Evolutionary conservation across 495 filamentous ascomycete species (phyloP).

Genomic region (Xylaria scruposa): DNA sequence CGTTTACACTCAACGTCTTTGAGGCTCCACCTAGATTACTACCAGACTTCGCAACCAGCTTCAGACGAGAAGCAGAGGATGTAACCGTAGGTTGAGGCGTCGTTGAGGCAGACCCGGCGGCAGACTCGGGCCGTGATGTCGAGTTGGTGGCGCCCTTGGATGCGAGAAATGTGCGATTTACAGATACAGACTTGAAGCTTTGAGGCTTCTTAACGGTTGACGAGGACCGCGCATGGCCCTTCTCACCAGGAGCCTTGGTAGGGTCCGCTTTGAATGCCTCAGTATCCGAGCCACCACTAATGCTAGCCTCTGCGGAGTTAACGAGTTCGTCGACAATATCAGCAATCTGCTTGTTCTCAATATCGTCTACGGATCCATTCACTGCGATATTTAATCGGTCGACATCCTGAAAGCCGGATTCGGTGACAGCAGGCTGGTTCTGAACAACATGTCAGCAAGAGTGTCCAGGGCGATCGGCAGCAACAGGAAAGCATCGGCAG

Average conservation of each 20-base stretch:
- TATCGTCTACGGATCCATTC: constrained; percentile 56
- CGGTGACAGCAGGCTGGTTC: constrained; percentile 32
- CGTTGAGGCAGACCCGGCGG: constrained; percentile 41
- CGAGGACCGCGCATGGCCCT: constrained; percentile 68
- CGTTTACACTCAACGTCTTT: constrained; percentile 57
- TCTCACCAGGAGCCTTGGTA: constrained; percentile 58
- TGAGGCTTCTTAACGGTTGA: constrained; percentile 79
- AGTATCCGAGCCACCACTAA: constrained; percentile 73
- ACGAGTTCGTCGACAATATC: constrained; percentile 58
- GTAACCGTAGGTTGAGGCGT: constrained; percentile 47
- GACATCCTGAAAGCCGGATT: constrained; percentile 53
- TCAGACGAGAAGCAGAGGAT: constrained; percentile 49
- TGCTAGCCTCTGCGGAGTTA: constrained; percentile 61
- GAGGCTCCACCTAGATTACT: constrained; percentile 54
- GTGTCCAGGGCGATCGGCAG: not conserved
- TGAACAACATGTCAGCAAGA: constrained; percentile 34
- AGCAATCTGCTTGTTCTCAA: constrained; percentile 58
- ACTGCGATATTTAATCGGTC: constrained; percentile 44
- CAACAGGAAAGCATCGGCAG: not conserved
- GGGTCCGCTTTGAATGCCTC: constrained; percentile 63
- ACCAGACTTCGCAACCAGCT: constrained; percentile 61
- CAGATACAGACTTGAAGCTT: constrained; percentile 94
- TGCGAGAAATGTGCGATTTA: constrained; percentile 85
- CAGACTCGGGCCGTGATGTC: constrained; percentile 59
- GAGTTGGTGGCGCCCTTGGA: constrained; percentile 54